A percentile compares a stretch with the other conserved stretches of the same genome.
Conservation (phyloP, 2,329 filamentous ascomycete genomes). For the Cladophialophora immunda region DNA sequence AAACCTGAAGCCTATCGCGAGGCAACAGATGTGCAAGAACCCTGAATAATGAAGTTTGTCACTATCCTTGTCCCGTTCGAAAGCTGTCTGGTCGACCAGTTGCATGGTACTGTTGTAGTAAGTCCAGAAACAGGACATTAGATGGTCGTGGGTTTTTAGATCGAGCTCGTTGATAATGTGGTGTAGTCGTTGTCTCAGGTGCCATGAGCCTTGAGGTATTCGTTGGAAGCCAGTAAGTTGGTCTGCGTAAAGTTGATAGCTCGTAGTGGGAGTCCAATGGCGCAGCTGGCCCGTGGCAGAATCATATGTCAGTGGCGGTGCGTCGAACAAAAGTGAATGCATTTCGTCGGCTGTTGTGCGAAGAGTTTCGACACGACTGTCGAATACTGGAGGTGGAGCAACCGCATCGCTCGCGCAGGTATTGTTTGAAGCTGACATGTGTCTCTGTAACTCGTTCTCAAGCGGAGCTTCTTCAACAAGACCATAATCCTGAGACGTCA, state of each 20-base stretch:
- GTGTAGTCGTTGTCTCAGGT: background rate
- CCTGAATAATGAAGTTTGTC: constrained; percentile 1
- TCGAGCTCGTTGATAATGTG: constrained; percentile 4
- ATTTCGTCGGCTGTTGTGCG: no score
- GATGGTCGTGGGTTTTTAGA: background rate
- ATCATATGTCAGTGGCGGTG: no score
- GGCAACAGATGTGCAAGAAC: background rate
- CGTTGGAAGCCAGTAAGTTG: background rate
- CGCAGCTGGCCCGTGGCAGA: background rate
- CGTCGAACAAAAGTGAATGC: no score
- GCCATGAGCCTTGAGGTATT: background rate
- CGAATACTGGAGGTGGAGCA: no score
- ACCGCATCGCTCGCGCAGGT: no score
- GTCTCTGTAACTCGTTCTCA: no score
- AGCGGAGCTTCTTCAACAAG: no score
- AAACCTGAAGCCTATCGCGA: constrained; percentile 2
- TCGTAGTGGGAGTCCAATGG: background rate
- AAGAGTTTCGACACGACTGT: no score
- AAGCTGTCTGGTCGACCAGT: no score
- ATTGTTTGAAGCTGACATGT: no score
- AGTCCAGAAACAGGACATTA: constrained; percentile 2
- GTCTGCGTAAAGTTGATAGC: background rate
- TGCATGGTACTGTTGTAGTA: background rate
- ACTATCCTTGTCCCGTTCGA: background rate
- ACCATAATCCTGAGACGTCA: no score